A percentile compares a stretch with the other conserved stretches of the same genome.
Conservation (phyloP, 2,329 filamentous ascomycete genomes). For the Aspergillus terreus region DNA sequence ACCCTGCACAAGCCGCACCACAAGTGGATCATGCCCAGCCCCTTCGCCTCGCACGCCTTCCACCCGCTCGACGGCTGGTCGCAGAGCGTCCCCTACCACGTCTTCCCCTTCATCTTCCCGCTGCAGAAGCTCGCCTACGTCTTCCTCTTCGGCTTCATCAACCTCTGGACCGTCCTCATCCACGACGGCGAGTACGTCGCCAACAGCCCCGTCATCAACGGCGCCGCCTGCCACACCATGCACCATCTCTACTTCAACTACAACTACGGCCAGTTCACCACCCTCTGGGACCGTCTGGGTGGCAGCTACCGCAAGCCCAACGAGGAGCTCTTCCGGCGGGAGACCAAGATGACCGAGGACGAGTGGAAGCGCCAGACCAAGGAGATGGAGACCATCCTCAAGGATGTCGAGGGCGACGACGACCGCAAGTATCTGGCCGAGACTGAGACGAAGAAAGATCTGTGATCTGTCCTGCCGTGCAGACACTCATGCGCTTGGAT, state of each 20-base stretch:
- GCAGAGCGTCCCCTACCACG: conserved; percentile 85
- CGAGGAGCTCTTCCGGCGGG: conserved; percentile 75
- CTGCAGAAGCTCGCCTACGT: conserved; percentile 89
- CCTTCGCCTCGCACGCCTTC: conserved; percentile 89
- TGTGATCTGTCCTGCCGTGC: conserved; percentile 19
- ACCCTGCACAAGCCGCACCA: conserved; percentile 93
- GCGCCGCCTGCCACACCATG: conserved; percentile 88
- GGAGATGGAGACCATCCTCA: conserved; percentile 72
- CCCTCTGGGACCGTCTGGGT: conserved; percentile 82
- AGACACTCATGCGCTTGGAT: too few species aligned
- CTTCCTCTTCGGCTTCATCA: conserved; percentile 82
- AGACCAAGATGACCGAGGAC: conserved; percentile 76
- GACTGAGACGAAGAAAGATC: conserved; percentile 33
- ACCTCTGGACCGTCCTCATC: conserved; percentile 96
- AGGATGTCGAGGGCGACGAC: conserved; percentile 64
- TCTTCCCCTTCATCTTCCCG: conserved; percentile 90
- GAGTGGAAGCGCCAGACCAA: conserved; percentile 75
- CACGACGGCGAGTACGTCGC: conserved; percentile 93
- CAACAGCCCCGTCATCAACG: conserved; percentile 88
- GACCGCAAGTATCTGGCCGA: conserved; percentile 41
- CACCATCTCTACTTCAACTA: conserved; percentile 86
- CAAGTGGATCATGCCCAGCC: conserved; percentile 99
- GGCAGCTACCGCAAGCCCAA: conserved; percentile 85
- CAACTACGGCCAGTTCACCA: conserved; percentile 95
- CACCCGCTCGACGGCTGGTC: conserved; percentile 88